Percentiles rank a stretch among this genome's conserved stretches.
These are phyloP conservation scores for Triticum aestivum DNA, from an alignment of 176 grass and related monocot species.

Conservation along the genomic window DNA sequence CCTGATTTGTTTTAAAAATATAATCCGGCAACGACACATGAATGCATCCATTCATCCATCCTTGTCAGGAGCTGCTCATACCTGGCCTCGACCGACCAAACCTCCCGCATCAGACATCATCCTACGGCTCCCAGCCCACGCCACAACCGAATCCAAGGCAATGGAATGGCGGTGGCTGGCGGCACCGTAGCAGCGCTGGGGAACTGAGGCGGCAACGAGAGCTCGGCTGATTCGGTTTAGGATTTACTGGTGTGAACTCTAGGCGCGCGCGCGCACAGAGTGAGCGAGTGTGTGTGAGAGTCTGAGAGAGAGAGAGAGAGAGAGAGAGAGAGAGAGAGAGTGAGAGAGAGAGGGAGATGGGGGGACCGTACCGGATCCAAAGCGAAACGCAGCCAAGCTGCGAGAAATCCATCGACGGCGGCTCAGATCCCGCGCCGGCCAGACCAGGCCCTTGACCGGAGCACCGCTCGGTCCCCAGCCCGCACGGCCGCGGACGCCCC, in stretches of 20 bases:
- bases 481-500: background rate
- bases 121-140: background rate
- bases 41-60: no score
- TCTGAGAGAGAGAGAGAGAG: no score
- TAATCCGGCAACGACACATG: no score
- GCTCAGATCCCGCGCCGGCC: slow-evolving; percentile 13
- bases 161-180: slow-evolving; percentile 2
- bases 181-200: background rate
- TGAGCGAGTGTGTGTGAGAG: no score
- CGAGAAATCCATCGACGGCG: background rate
- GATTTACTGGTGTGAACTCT: no score
- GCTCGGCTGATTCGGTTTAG: background rate
- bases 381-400: background rate
- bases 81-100: no score
- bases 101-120: background rate
- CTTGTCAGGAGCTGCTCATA: no score
- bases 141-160: background rate
- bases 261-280: no score
- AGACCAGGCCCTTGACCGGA: background rate
- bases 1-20: background rate
- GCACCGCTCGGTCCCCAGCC: no score
- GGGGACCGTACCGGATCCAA: background rate
- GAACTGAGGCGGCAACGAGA: background rate
- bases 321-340: no score
- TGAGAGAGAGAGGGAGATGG: background rate